Evolutionary conservation across 2,329 filamentous ascomycete species (phyloP), one percentile per base, ranked within the genome.

Genomic region (Alternaria infectoria): DNA sequence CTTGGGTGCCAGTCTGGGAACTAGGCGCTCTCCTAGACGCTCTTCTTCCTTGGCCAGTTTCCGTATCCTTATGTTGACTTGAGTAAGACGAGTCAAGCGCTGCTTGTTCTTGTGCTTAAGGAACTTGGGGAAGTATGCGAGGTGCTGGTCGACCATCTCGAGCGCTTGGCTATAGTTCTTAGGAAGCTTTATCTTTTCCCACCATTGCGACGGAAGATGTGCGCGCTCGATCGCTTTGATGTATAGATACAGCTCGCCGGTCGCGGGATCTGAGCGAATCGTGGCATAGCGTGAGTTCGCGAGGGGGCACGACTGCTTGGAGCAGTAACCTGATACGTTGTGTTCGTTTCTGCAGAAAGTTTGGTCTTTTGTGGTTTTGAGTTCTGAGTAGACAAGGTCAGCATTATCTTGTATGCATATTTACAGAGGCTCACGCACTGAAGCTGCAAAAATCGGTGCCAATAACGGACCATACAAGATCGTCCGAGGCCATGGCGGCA

Each of bases 81-180:
- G 96, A 55, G 93, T 97, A 75, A 99, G 80, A 52, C 96, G 86
- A 10, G 96, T 98, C 47, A 98, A 87, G 64, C 96, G 90, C 83
- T 98, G 96, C 85, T 99, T 99, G 86, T 93, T 96, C 83, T 96
- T 97, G 84, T 97, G 93, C 32, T 93, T 84, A 68, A 97, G 83
- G 78, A 97, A 97, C 80, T 97, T 97, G 59, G 95, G 94, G 84
- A 93, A 98, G 86, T 97, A 98, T 76, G 93, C 91, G 15, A 80
- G 73, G 49, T 79, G 72, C 17, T 70, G 56, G 55, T 79, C 77
- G 69, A 99, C 89, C 80, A 97, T 92, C 71, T 92, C 88, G 25
- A 99, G 87, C 1, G 96, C 96, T 78, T 94, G 91, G 67, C 90
- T 88, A 81, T 98, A 98, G 84, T 98, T 97, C 73, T 89, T 88